phyloP scores from a whole-genome alignment of 257 asterid species.

The Gardenia jasminoides region DNA sequence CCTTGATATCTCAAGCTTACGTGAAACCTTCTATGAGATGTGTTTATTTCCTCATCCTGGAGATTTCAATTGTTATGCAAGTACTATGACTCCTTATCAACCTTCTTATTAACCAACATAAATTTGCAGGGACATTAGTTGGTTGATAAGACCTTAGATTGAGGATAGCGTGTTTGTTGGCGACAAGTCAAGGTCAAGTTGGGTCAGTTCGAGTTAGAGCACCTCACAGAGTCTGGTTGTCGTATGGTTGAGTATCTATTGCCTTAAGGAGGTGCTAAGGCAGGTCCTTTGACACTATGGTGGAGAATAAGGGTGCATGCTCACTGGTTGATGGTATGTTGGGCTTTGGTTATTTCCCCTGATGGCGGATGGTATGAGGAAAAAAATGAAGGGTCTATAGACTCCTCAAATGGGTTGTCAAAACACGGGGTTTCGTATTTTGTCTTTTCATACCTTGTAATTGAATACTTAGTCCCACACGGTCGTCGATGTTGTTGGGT shows the following conservation, averaged over 20 bases:
- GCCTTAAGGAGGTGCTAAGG: conserved; percentile 43
- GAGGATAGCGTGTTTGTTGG: conserved; percentile 34
- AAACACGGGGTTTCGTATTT: conserved; percentile 1
- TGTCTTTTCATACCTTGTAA: conserved; percentile 20
- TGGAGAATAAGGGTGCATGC: conserved; percentile 27
- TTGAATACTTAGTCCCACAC: conserved; percentile 18
- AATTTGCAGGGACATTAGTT: conserved; percentile 17
- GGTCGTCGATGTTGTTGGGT: conserved; percentile 19
- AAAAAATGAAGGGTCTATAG: not conserved
- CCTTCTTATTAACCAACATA: not conserved
- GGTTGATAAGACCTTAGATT: conserved; percentile 32
- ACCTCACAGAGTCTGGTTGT: conserved; percentile 46
- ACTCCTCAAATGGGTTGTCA: conserved; percentile 10
- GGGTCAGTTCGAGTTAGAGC: conserved; percentile 44
- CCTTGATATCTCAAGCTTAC: no score
- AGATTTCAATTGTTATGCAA: not conserved
- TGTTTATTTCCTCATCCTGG: not conserved
- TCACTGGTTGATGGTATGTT: conserved; percentile 6
- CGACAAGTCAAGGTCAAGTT: conserved; percentile 19
- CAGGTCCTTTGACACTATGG: conserved; percentile 34
- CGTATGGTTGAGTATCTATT: conserved; percentile 40
- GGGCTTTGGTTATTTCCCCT: conserved; percentile 13
- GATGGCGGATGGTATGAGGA: conserved; percentile 14
- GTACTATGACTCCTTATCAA: not conserved
- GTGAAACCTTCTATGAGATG: not conserved